A percentile compares a stretch with the other conserved stretches of the same genome.
Conservation (phyloP, 169 alveolate species). For the Eimeria acervulina region DNA sequence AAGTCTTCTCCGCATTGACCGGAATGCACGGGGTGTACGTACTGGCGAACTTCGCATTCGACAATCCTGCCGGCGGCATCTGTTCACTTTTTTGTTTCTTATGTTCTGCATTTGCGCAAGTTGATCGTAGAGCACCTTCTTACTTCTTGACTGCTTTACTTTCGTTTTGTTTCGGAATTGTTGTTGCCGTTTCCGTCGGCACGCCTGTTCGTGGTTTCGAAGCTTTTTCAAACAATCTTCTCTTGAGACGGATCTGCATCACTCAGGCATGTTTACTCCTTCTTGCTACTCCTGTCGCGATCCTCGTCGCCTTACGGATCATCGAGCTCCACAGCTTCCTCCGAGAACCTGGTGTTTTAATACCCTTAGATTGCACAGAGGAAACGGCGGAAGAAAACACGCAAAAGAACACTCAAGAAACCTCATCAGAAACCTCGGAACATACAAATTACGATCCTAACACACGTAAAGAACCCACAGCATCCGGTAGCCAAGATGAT, state of each 20-base stretch:
- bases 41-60: slow-evolving; percentile 43
- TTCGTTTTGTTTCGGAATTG: slow-evolving; percentile 19
- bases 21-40: slow-evolving; percentile 63
- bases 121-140: slow-evolving; percentile 40
- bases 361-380: slow-evolving; percentile 8
- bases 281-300: not conserved
- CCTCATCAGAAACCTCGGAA: not conserved
- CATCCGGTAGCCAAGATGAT: not conserved
- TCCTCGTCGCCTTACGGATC: slow-evolving; percentile 1
- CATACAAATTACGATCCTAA: not conserved
- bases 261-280: slow-evolving; percentile 13
- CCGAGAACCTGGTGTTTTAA: slow-evolving; percentile 19
- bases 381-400: not conserved
- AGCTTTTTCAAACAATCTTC: not conserved
- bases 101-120: slow-evolving; percentile 44
- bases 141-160: slow-evolving; percentile 16
- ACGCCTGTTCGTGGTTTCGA: slow-evolving; percentile 49
- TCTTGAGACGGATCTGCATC: slow-evolving; percentile 11
- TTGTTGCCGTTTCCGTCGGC: slow-evolving; percentile 26
- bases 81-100: slow-evolving; percentile 54
- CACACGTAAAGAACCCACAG: not conserved
- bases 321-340: slow-evolving; percentile 46
- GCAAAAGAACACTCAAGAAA: not conserved
- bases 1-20: slow-evolving; percentile 14
- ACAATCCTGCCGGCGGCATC: slow-evolving; percentile 23